Evolutionary conservation across 2,329 filamentous ascomycete genomes (phyloP).

Genomic region (Thielaviopsis euricoi): DNA sequence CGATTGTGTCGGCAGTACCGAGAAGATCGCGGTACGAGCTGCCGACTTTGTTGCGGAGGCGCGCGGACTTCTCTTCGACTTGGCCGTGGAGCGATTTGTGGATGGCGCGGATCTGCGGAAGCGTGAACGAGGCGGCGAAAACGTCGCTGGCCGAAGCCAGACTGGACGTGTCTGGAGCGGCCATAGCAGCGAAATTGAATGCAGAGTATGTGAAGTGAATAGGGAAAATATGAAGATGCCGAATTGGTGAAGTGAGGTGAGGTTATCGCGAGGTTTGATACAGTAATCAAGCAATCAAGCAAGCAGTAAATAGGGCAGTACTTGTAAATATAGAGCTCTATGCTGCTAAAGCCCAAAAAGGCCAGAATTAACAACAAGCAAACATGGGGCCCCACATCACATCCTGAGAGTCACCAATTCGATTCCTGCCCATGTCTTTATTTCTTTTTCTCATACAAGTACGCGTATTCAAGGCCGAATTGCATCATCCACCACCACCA

Average conservation of each 20-base stretch:
- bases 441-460: too few relatives aligned
- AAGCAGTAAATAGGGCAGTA: too few relatives aligned
- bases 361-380: too few relatives aligned
- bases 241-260: not conserved
- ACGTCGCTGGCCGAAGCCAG: conserved; percentile 36
- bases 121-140: conserved; percentile 38
- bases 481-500: too few relatives aligned
- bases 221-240: not conserved
- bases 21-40: conserved; percentile 73
- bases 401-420: too few relatives aligned
- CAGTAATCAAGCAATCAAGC: too few relatives aligned
- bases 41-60: conserved; percentile 47
- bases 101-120: conserved; percentile 46
- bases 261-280: too few relatives aligned
- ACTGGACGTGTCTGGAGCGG: conserved; percentile 11
- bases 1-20: conserved; percentile 84
- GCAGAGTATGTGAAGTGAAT: not conserved
- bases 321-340: too few relatives aligned
- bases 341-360: too few relatives aligned
- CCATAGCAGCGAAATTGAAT: conserved; percentile 3
- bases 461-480: too few relatives aligned
- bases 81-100: conserved; percentile 42
- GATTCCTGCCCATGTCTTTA: too few relatives aligned
- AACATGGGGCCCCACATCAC: too few relatives aligned
- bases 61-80: conserved; percentile 45